Evolutionary conservation across 371 early-diverging fungal genomes (phyloP), one percentile per base, ranked within the genome.

Genomic region (Lichtheimia corymbifera): DNA sequence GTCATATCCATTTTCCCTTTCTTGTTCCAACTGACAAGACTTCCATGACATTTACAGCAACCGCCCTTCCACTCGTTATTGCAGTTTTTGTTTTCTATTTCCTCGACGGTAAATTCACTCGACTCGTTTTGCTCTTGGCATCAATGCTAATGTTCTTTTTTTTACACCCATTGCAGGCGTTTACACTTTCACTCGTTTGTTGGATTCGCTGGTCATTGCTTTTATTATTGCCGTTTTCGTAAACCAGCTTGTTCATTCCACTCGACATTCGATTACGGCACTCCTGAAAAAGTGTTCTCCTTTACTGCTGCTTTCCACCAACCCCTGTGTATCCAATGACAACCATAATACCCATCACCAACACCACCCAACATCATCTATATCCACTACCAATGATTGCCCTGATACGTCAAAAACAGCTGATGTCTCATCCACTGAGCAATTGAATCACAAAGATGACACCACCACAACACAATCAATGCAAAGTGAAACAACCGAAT

Each of bases 201-300:
- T 59, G 41, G 60, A 59, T 43, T 59, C 60, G 42, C 60, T 59
- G 2, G 53, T 59, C 28, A 59, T 59, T 25, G 24, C 60, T 9
- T 50, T 59, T 41, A 52, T 50, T 42, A 28, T 50, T 43, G 52
- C 51, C 6, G 42, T 42, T 24, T 52, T 50, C 11, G 41, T 43
- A 15, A 42, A 42, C 25, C 57, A 42, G 13, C 57, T 56, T 27
- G 15, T 44, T 25, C 44, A 56, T 27, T 15, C 45, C 13, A n/a
- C 47, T n/a, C 47, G 11, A 22, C 7, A 0, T 47, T 47, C 11
- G 47, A 22, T 47, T 9, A 35, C 35, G 35, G 35, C 35, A 35
- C 35, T 35, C 35, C 35, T 35, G 35, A 35, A 35, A 9, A 35
- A 35, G 35, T 35, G 35, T 35, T 35, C 35, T 35, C 35, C 35